Percentiles rank a stretch among this genome's conserved stretches.
Conservation (phyloP, 768 basidiomycete genomes). For the Hirschioporus abietinus region DNA sequence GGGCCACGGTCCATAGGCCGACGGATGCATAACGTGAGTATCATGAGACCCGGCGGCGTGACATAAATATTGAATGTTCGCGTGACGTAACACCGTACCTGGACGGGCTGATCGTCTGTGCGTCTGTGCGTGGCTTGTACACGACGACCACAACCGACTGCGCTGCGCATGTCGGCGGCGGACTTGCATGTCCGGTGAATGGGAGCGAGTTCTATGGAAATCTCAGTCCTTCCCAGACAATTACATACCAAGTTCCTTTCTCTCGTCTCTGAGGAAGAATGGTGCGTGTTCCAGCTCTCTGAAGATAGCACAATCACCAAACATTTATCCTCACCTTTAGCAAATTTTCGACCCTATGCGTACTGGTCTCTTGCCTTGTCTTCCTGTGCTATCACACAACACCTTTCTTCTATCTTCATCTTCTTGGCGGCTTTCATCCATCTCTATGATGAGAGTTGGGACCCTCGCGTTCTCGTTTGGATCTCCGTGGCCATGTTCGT, state of each 20-base stretch:
- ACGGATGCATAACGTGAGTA: not conserved
- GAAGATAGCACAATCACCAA: constrained; percentile 10
- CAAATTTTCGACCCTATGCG: constrained; percentile 74
- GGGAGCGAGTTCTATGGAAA: constrained; percentile 81
- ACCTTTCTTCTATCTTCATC: constrained; percentile 72
- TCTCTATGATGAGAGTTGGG: constrained; percentile 56
- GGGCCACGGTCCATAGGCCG: too few species aligned
- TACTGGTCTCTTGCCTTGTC: constrained; percentile 69
- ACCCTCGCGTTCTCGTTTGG: constrained; percentile 67
- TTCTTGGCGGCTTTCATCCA: constrained; percentile 78
- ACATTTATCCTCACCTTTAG: constrained; percentile 31
- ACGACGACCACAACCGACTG: constrained; percentile 1
- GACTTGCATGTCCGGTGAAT: constrained; percentile 31
- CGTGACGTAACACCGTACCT: not conserved
- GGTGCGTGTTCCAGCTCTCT: constrained; percentile 41
- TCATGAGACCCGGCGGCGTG: not conserved
- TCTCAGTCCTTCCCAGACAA: constrained; percentile 75
- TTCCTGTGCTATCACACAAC: constrained; percentile 77
- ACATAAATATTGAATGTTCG: not conserved
- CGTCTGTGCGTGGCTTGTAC: not conserved
- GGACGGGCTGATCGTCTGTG: not conserved
- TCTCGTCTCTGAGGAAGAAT: constrained; percentile 73
- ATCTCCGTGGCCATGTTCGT: constrained; percentile 55
- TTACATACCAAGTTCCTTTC: constrained; percentile 74
- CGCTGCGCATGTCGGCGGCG: not conserved